Evolutionary conservation across 345 rosid species (phyloP).

Genomic region (Acer saccharum): DNA sequence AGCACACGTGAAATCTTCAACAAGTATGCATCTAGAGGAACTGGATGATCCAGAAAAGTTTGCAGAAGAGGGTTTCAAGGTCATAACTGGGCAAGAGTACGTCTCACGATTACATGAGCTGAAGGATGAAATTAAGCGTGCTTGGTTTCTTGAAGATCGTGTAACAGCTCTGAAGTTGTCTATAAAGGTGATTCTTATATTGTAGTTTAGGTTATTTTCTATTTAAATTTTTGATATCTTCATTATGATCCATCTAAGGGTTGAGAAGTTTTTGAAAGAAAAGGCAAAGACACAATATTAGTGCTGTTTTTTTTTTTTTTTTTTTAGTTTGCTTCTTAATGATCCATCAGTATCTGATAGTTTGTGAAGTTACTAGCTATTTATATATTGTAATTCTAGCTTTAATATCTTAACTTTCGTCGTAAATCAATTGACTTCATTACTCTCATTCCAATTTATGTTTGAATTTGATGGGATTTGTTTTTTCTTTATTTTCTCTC

Average conservation of each 20-base stretch:
- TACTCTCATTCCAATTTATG: background rate
- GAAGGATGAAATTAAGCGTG: conserved; percentile 68
- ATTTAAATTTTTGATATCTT: background rate
- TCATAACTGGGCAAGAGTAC: conserved; percentile 72
- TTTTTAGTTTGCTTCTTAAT: background rate
- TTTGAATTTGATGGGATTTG: background rate
- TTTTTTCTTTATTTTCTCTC: background rate
- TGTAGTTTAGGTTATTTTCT: background rate
- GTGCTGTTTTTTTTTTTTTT: background rate
- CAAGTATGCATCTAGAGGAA: conserved; percentile 51
- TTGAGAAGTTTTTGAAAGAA: conserved; percentile 2
- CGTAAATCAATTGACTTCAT: no score
- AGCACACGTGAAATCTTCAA: conserved; percentile 51
- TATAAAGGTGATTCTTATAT: conserved; percentile 55
- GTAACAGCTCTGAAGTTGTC: conserved; percentile 79
- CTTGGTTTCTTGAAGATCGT: conserved; percentile 81
- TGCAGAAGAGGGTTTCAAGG: conserved; percentile 50
- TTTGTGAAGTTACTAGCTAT: conserved; percentile 1
- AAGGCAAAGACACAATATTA: background rate
- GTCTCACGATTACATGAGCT: conserved; percentile 68
- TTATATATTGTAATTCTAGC: background rate
- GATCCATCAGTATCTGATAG: background rate
- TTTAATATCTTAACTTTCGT: background rate
- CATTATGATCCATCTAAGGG: conserved; percentile 11
- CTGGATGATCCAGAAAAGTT: conserved; percentile 53